Percentiles rank a stretch among this genome's conserved stretches.
Conservation (phyloP, 495 filamentous ascomycete species). For the Penicillium chermesinum region DNA sequence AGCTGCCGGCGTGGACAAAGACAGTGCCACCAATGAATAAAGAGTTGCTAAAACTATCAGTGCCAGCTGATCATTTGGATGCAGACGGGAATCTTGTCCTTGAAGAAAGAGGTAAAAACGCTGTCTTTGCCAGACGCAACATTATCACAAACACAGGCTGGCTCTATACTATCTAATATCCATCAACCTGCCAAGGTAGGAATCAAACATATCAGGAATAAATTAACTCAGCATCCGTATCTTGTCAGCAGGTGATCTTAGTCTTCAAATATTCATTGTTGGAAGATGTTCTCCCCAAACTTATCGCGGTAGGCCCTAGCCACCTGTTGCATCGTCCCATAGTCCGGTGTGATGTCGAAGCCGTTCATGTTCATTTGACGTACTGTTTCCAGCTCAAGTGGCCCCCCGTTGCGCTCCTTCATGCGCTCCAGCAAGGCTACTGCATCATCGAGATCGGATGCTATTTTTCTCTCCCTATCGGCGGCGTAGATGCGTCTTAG, state of each 20-base stretch:
- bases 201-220: no score
- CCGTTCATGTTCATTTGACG: constrained; percentile 24
- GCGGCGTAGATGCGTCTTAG: constrained; percentile 24
- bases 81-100: constrained; percentile 21
- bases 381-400: constrained; percentile 20
- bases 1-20: constrained; percentile 18
- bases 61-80: constrained; percentile 16
- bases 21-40: constrained; percentile 19
- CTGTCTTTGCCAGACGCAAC: constrained; percentile 25
- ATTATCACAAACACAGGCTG: constrained; percentile 30
- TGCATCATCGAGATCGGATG: constrained; percentile 23
- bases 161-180: constrained; percentile 25
- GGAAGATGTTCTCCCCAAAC: constrained; percentile 19
- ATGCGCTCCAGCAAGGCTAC: constrained; percentile 24
- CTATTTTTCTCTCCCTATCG: neutral
- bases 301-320: constrained; percentile 18
- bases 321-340: constrained; percentile 21
- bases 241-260: no score
- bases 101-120: constrained; percentile 17
- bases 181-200: neutral
- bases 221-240: no score
- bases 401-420: constrained; percentile 15
- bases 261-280: neutral
- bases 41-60: constrained; percentile 7
- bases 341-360: constrained; percentile 23